phyloP scores from a whole-genome alignment of 2,329 filamentous ascomycete genomes.

The Ceratocystis eucalypticola region DNA sequence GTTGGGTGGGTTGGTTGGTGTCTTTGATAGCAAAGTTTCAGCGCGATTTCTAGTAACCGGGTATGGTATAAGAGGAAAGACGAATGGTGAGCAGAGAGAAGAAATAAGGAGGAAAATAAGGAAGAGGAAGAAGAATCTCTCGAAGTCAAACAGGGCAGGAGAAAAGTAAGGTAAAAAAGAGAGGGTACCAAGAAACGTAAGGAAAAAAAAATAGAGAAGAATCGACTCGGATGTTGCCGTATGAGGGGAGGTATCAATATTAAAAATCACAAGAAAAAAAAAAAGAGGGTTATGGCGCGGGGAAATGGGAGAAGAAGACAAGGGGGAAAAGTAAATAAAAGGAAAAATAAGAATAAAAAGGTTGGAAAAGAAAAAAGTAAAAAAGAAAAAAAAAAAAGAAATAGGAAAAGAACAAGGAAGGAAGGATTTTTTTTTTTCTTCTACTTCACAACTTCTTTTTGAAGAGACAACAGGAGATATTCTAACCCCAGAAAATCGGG shows the following conservation, averaged over 20 bases:
- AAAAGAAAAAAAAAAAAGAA: neutral
- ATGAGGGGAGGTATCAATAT: neutral
- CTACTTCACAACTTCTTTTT: neutral
- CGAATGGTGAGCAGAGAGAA: neutral
- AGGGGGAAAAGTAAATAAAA: neutral
- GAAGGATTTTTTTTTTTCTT: neutral
- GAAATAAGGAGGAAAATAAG: slow-evolving; percentile 2
- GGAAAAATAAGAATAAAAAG: neutral
- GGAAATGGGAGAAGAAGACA: too few relatives aligned
- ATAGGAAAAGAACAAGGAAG: neutral
- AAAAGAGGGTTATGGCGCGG: neutral
- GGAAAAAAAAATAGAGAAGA: neutral
- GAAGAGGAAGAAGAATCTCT: neutral
- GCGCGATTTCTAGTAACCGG: neutral
- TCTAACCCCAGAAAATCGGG: slow-evolving; percentile 4
- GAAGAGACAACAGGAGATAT: slow-evolving; percentile 7
- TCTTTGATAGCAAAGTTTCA: slow-evolving; percentile 8
- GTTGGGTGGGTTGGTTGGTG: neutral
- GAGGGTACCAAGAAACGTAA: neutral
- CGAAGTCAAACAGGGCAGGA: neutral
- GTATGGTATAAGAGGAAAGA: slow-evolving; percentile 1
- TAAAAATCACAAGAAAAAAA: neutral
- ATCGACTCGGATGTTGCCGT: slow-evolving; percentile 1
- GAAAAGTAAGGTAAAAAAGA: neutral
- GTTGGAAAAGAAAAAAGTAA: neutral